These are phyloP conservation scores for Lentinus brumalis DNA, from an alignment of 768 basidiomycete species.

Conservation along the genomic window DNA sequence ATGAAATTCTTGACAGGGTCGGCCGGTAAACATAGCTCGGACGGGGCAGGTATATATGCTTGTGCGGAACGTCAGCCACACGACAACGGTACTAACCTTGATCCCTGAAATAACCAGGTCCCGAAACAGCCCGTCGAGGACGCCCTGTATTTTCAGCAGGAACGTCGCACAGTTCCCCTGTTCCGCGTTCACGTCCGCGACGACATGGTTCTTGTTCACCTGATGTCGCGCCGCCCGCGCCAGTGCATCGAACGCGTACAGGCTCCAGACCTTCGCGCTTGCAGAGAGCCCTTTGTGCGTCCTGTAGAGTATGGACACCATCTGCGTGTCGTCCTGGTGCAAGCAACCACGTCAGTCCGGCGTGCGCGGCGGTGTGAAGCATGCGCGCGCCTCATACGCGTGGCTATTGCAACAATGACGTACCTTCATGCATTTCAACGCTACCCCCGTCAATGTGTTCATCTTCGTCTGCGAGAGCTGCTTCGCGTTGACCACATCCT, in stretches of 20 bases:
- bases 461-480: conserved; percentile 89
- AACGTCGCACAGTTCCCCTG: conserved; percentile 82
- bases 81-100: conserved; percentile 68
- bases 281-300: conserved; percentile 79
- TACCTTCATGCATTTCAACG: conserved; percentile 79
- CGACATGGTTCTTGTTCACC: conserved; percentile 62
- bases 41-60: neutral
- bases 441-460: conserved; percentile 70
- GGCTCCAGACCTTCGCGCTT: conserved; percentile 75
- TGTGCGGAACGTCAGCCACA: conserved; percentile 7
- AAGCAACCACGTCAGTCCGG: neutral
- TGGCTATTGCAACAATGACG: conserved; percentile 29
- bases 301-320: conserved; percentile 87
- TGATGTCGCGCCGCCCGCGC: conserved; percentile 77
- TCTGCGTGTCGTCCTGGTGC: conserved; percentile 79
- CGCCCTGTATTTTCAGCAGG: conserved; percentile 85
- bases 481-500: conserved; percentile 81
- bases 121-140: conserved; percentile 85
- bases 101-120: conserved; percentile 75
- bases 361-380: neutral
- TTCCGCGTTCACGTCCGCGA: conserved; percentile 54
- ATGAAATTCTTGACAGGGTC: neutral
- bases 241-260: conserved; percentile 94
- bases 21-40: neutral
- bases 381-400: neutral